A percentile compares a stretch with the other conserved stretches of the same genome.
phyloP scores from a whole-genome alignment of 2,329 filamentous ascomycete genomes.

The Sordariomycetes sp. region DNA sequence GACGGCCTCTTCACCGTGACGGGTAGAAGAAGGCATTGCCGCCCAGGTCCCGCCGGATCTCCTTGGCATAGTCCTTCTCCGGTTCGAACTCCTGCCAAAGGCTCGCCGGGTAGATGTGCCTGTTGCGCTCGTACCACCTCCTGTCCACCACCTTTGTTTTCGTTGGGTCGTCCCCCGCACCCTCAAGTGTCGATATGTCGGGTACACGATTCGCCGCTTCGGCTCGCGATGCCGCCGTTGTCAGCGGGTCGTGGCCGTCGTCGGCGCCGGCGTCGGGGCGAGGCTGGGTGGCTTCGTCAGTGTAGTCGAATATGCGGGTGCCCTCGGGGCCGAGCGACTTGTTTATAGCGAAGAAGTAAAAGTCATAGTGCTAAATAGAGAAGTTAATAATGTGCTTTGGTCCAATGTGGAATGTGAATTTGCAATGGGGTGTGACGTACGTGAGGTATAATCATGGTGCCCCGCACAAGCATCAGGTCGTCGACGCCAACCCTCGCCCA shows the following conservation, averaged over 20 bases:
- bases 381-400: neutral
- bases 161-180: slow-evolving; percentile 61
- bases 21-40: slow-evolving; percentile 92
- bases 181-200: slow-evolving; percentile 52
- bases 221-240: slow-evolving; percentile 17
- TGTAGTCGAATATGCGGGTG: slow-evolving; percentile 64
- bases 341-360: slow-evolving; percentile 95
- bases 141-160: slow-evolving; percentile 91
- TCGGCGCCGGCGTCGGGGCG: slow-evolving; percentile 6
- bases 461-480: slow-evolving; percentile 84
- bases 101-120: slow-evolving; percentile 94
- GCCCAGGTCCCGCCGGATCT: slow-evolving; percentile 68
- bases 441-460: slow-evolving; percentile 85
- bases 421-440: too few species aligned
- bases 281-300: slow-evolving; percentile 27
- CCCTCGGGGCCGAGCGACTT: slow-evolving; percentile 63
- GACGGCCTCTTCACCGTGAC: neutral
- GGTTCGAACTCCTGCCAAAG: slow-evolving; percentile 93
- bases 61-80: slow-evolving; percentile 67
- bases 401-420: too few species aligned
- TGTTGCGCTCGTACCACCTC: slow-evolving; percentile 94
- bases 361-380: slow-evolving; percentile 70
- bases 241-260: slow-evolving; percentile 12
- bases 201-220: slow-evolving; percentile 23
- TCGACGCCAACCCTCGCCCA: slow-evolving; percentile 94